These are phyloP conservation scores for Mucor ambiguus DNA, from an alignment of 371 early-diverging fungal species.

Conservation along the genomic window DNA sequence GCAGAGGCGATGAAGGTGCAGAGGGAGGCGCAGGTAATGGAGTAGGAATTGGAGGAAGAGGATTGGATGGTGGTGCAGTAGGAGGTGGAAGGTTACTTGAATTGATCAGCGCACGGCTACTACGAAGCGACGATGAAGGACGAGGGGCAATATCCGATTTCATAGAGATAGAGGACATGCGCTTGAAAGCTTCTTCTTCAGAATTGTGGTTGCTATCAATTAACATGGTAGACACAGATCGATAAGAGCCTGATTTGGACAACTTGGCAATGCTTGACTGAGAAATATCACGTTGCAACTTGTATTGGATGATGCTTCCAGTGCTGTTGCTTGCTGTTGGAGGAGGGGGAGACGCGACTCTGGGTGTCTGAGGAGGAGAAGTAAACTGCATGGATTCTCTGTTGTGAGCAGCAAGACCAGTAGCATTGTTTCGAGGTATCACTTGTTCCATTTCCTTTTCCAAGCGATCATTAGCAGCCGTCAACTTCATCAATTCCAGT, in stretches of 20 bases:
- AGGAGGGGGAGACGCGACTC: constrained; percentile 30
- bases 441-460: constrained; percentile 54
- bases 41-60: constrained; percentile 53
- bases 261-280: constrained; percentile 29
- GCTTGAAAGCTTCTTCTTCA: constrained; percentile 26
- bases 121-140: constrained; percentile 22
- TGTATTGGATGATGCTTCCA: constrained; percentile 24
- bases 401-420: constrained; percentile 5
- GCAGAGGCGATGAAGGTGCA: constrained; percentile 13
- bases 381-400: constrained; percentile 30
- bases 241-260: constrained; percentile 38
- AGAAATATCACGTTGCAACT: constrained; percentile 32
- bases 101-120: constrained; percentile 11
- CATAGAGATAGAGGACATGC: constrained; percentile 24
- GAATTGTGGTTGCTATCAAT: constrained; percentile 8
- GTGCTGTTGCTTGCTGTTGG: constrained; percentile 12
- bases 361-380: constrained; percentile 48
- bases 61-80: constrained; percentile 52
- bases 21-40: constrained; percentile 33
- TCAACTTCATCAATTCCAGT: constrained; percentile 43
- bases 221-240: constrained; percentile 23
- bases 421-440: constrained; percentile 34
- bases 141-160: constrained; percentile 23
- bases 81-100: constrained; percentile 36
- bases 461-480: constrained; percentile 51